Percentiles rank a stretch among this genome's conserved stretches.
Evolutionary conservation across 2,329 filamentous ascomycete genomes (phyloP).

Genomic region (Diaporthe batatas): DNA sequence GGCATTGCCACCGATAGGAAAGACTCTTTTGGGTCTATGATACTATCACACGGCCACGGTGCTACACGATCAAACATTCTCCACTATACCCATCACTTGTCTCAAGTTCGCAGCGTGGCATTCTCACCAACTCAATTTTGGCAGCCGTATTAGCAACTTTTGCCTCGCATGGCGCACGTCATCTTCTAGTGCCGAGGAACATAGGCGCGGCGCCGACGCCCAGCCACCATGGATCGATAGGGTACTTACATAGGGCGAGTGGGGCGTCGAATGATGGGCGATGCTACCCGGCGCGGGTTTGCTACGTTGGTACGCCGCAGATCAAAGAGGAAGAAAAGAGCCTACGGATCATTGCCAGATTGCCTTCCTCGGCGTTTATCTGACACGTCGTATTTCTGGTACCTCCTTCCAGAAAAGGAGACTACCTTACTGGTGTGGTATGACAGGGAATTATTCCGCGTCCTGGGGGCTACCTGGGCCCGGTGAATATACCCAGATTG

Average conservation of each 20-base stretch:
- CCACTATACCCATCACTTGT: too few relatives aligned
- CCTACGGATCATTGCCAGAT: too few relatives aligned
- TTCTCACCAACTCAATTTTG: not conserved
- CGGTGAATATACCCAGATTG: conserved; percentile 34
- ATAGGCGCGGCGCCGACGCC: not conserved
- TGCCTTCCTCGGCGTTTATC: not conserved
- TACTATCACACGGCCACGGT: not conserved
- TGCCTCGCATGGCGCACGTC: conserved; percentile 21
- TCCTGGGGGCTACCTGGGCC: not conserved
- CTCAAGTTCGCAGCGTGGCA: not conserved
- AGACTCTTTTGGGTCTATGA: not conserved
- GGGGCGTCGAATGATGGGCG: not conserved
- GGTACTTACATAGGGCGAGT: conserved; percentile 2
- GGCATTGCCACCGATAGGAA: not conserved
- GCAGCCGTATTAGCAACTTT: too few relatives aligned
- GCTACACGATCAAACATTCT: not conserved
- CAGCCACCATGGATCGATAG: conserved; percentile 18
- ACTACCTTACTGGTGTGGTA: conserved; percentile 5
- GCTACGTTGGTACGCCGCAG: not conserved
- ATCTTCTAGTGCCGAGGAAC: conserved; percentile 8
- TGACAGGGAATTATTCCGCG: conserved; percentile 3
- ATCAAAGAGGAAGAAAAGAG: not conserved
- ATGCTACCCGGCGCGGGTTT: conserved; percentile 15
- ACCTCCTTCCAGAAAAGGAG: conserved; percentile 29
- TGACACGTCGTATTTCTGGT: not conserved